Conservation (phyloP, 2,329 filamentous ascomycete genomes). For the Verticillium albo-atrum region DNA sequence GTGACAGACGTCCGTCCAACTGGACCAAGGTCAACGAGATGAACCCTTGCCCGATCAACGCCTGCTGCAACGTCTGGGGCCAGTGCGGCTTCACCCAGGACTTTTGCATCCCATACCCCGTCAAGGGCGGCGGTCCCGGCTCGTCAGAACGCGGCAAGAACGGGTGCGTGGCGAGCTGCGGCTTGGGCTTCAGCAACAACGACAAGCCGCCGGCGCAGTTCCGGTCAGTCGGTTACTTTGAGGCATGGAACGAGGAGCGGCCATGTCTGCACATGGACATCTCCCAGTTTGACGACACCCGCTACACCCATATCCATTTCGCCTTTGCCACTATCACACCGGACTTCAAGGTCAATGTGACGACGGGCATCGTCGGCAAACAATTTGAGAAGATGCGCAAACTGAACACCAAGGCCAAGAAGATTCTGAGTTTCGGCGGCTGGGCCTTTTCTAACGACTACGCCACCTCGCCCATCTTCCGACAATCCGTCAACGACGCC, state of each 20-base stretch:
- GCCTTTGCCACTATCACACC: conserved; percentile 26
- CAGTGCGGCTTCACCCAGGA: conserved; percentile 38
- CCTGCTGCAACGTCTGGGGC: conserved; percentile 32
- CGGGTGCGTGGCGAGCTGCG: conserved; percentile 26
- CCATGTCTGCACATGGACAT: conserved; percentile 26
- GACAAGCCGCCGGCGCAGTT: background rate
- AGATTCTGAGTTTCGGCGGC: conserved; percentile 1
- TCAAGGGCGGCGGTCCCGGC: conserved; percentile 15
- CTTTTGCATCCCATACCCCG: conserved; percentile 28
- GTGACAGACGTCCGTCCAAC: background rate
- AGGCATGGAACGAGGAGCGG: conserved; percentile 26
- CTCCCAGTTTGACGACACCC: background rate
- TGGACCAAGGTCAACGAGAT: background rate
- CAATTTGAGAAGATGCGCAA: too few species aligned
- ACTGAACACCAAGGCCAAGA: too few species aligned
- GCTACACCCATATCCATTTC: conserved; percentile 29
- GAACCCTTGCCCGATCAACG: conserved; percentile 23
- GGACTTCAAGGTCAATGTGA: conserved; percentile 10
- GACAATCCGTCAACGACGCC: background rate
- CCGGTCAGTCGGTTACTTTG: conserved; percentile 25
- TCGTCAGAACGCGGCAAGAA: conserved; percentile 14
- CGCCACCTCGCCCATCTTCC: background rate
- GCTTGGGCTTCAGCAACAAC: conserved; percentile 22
- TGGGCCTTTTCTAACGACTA: background rate
- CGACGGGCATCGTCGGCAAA: conserved; percentile 5